Evolutionary conservation across 2,329 filamentous ascomycete species (phyloP).

Genomic region (Phaeoacremonium minimum): DNA sequence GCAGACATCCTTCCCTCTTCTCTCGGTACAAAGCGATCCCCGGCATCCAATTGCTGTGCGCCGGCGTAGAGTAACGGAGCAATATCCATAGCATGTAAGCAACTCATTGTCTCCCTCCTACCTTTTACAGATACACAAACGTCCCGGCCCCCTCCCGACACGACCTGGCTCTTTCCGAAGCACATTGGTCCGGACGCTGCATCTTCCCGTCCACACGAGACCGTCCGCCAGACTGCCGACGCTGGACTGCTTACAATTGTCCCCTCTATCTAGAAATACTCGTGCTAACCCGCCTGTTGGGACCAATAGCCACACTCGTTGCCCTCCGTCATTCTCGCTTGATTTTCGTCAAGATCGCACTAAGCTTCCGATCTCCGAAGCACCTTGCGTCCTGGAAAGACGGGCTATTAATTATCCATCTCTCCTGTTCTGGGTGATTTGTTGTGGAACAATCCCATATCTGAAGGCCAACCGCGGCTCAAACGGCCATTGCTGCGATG

Average conservation of each 20-base stretch:
- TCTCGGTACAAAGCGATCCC: no score
- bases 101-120: no score
- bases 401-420: no score
- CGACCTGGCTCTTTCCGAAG: not conserved
- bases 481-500: conserved; percentile 29
- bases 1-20: no score
- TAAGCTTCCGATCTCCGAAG: not conserved
- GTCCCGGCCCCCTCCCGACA: not conserved
- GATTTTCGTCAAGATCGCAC: not conserved
- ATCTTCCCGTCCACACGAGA: conserved; percentile 1
- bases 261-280: conserved; percentile 1
- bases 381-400: no score
- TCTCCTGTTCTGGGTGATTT: no score
- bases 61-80: no score
- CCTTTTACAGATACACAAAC: not conserved
- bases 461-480: no score
- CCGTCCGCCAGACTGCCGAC: not conserved
- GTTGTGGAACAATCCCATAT: no score
- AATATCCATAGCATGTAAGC: no score
- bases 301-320: not conserved
- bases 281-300: not conserved
- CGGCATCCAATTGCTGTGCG: no score
- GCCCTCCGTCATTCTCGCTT: not conserved
- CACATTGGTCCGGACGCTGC: not conserved
- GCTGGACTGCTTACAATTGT: not conserved